Evolutionary conservation across 192 early-diverging fungal species (phyloP).

Genomic region (Coemansia biformis): DNA sequence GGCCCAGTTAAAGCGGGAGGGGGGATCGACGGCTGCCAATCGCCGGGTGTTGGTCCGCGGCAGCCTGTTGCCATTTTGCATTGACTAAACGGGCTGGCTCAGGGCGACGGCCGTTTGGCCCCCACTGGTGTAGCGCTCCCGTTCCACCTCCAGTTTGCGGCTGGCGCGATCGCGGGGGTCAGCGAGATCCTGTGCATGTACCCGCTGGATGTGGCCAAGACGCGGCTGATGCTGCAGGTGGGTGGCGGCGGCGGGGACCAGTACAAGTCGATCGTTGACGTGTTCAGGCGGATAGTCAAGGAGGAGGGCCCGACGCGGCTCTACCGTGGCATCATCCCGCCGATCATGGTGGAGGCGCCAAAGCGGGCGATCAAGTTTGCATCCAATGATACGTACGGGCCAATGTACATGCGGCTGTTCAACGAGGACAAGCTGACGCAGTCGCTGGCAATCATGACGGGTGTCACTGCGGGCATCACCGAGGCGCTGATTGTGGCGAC

Average conservation of each 20-base stretch:
- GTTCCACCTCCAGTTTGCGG: constrained; percentile 72
- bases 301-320: constrained; percentile 65
- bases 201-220: constrained; percentile 94
- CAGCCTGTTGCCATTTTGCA: too few relatives aligned
- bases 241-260: constrained; percentile 46
- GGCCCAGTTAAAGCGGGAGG: too few relatives aligned
- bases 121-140: constrained; percentile 65
- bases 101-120: too few relatives aligned
- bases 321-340: constrained; percentile 92
- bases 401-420: constrained; percentile 65
- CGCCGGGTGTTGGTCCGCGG: too few relatives aligned
- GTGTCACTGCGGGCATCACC: constrained; percentile 85
- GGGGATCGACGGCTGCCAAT: too few relatives aligned
- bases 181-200: constrained; percentile 95
- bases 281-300: constrained; percentile 62
- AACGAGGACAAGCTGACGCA: constrained; percentile 70
- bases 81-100: too few relatives aligned
- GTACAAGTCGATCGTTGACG: constrained; percentile 62
- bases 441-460: constrained; percentile 73
- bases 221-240: constrained; percentile 83
- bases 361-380: constrained; percentile 98
- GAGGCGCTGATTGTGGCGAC: constrained; percentile 88
- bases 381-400: constrained; percentile 82
- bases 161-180: constrained; percentile 74
- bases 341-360: constrained; percentile 95